Conservation (phyloP, 177 flowering plant genomes). For the Vitis hybrid region DNA sequence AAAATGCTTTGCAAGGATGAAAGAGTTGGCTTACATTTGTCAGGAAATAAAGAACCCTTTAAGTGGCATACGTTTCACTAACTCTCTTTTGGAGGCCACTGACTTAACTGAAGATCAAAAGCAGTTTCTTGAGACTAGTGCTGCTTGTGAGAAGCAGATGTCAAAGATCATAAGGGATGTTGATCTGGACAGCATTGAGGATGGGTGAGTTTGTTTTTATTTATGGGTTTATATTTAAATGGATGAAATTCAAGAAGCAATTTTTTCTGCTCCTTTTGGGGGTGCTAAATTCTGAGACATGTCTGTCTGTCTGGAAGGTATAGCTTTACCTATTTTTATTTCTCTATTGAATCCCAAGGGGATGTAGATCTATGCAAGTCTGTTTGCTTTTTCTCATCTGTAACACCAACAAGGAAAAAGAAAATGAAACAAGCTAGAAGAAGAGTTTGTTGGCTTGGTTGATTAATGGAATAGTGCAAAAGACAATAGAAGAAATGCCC, state of each 20-base stretch:
- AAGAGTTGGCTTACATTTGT: slow-evolving; percentile 69
- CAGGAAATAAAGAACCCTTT: slow-evolving; percentile 72
- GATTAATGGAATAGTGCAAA: not conserved
- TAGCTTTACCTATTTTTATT: too few species aligned
- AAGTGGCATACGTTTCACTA: slow-evolving; percentile 65
- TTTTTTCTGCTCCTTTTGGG: not conserved
- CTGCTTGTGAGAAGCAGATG: slow-evolving; percentile 79
- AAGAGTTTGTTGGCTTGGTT: not conserved
- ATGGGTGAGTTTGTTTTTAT: slow-evolving; percentile 47
- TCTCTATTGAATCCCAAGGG: not conserved
- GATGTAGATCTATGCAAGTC: not conserved
- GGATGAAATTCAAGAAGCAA: not conserved
- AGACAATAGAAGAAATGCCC: not conserved
- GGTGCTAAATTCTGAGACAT: not conserved
- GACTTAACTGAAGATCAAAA: slow-evolving; percentile 63
- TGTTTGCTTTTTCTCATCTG: not conserved
- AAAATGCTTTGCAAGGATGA: slow-evolving; percentile 47
- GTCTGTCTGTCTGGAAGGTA: not conserved
- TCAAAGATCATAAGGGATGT: slow-evolving; percentile 53
- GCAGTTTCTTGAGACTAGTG: slow-evolving; percentile 69
- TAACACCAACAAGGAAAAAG: not conserved
- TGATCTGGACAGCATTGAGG: slow-evolving; percentile 54
- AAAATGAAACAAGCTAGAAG: too few species aligned
- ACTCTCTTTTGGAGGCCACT: slow-evolving; percentile 60
- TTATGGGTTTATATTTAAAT: not conserved